phyloP scores from a whole-genome alignment of 371 early-diverging fungal species.

The Chytridium lagenaria region DNA sequence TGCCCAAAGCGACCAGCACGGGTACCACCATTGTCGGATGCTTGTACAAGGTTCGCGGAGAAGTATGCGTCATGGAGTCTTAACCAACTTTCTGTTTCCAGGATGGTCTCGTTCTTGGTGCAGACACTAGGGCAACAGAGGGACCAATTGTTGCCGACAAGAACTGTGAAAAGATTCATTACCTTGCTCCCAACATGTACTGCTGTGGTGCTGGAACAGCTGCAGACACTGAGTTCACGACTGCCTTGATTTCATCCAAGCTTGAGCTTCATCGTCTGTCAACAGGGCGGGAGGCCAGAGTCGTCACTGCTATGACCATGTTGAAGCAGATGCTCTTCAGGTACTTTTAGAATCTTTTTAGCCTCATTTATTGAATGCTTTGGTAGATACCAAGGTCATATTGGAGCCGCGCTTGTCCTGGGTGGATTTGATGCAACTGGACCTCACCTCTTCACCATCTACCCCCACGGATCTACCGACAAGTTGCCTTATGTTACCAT shows the following conservation, averaged over 20 bases:
- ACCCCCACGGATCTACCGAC: slow-evolving; percentile 98
- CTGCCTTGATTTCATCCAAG: slow-evolving; percentile 90
- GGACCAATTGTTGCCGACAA: slow-evolving; percentile 99
- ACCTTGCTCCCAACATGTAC: slow-evolving; percentile 98
- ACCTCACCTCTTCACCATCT: slow-evolving; percentile 91
- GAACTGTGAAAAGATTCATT: slow-evolving; percentile 99
- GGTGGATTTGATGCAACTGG: slow-evolving; percentile 97
- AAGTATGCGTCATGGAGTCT: no score
- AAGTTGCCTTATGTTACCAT: slow-evolving; percentile 96
- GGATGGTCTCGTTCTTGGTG: slow-evolving; percentile 98
- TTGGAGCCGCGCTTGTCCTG: slow-evolving; percentile 97
- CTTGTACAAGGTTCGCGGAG: slow-evolving; percentile 92
- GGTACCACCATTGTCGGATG: slow-evolving; percentile 99
- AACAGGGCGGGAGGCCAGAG: slow-evolving; percentile 88
- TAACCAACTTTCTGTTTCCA: slow-evolving; percentile 32
- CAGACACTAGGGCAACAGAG: slow-evolving; percentile 99
- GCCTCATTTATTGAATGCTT: background rate
- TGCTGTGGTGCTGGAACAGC: slow-evolving; percentile 99
- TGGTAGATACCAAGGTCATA: slow-evolving; percentile 92
- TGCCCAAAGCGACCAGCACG: slow-evolving; percentile 93
- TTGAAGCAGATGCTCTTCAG: slow-evolving; percentile 95
- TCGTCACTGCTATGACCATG: slow-evolving; percentile 95
- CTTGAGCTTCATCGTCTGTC: slow-evolving; percentile 91
- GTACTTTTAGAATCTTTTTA: no score
- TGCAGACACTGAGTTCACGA: slow-evolving; percentile 98